Conservation (phyloP, 306 rosid species). For the Boehmeria nivea region DNA sequence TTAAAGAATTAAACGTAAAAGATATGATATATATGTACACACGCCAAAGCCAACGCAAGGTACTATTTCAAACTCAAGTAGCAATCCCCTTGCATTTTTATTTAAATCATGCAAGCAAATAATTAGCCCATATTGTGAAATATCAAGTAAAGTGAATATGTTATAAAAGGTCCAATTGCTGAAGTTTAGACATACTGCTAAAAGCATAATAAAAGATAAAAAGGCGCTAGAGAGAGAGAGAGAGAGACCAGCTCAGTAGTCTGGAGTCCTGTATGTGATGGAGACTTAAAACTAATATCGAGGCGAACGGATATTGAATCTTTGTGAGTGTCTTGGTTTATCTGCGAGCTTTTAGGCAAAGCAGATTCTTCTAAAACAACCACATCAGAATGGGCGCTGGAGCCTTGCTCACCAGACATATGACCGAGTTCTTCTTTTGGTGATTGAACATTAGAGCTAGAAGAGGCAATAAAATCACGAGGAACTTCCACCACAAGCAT, state of each 20-base stretch:
- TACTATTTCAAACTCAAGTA: background rate
- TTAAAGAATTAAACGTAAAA: background rate
- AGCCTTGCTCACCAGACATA: constrained; percentile 39
- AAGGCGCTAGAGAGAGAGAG: background rate
- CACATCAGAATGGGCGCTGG: constrained; percentile 34
- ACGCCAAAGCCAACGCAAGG: constrained; percentile 5
- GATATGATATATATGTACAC: background rate
- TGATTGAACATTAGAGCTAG: constrained; percentile 58
- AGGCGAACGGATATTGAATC: constrained; percentile 74
- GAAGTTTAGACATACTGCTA: background rate
- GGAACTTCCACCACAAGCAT: constrained; percentile 99
- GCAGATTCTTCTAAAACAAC: constrained; percentile 53
- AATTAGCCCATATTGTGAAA: too few species aligned
- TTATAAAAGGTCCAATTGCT: background rate
- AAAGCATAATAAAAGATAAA: too few species aligned
- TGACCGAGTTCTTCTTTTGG: constrained; percentile 60
- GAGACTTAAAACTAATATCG: constrained; percentile 87
- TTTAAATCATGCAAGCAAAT: too few species aligned
- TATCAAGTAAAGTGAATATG: background rate
- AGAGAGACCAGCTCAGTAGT: constrained; percentile 77
- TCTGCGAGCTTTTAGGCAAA: constrained; percentile 45
- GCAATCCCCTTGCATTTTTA: too few species aligned
- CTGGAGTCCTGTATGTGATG: constrained; percentile 92
- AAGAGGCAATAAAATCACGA: constrained; percentile 50
- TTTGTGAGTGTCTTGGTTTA: constrained; percentile 32